Conservation (phyloP, 306 rosid species). For the Sicyos baderoa region DNA sequence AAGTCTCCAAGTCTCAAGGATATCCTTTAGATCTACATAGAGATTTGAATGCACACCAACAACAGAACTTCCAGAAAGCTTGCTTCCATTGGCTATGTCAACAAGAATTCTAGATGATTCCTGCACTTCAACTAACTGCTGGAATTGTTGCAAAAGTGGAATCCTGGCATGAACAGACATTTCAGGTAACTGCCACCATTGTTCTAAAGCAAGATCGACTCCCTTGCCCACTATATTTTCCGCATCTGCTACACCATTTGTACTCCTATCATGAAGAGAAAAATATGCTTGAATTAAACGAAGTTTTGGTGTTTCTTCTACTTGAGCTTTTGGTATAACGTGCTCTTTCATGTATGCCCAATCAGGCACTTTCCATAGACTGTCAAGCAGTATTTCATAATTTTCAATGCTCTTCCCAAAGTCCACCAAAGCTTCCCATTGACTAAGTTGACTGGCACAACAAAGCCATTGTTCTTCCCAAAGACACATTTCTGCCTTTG, state of each 20-base stretch:
- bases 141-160: constrained; percentile 97
- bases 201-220: constrained; percentile 92
- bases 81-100: constrained; percentile 84
- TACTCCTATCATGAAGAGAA: constrained; percentile 77
- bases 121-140: constrained; percentile 97
- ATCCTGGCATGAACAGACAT: constrained; percentile 95
- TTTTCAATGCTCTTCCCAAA: constrained; percentile 93
- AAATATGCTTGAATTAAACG: constrained; percentile 82
- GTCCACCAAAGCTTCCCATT: constrained; percentile 93
- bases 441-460: constrained; percentile 93
- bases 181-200: constrained; percentile 99
- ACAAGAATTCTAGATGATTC: constrained; percentile 74
- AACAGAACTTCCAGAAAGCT: constrained; percentile 58
- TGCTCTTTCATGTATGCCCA: constrained; percentile 96
- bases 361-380: constrained; percentile 95
- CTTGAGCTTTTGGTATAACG: constrained; percentile 96
- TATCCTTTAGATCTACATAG: constrained; percentile 95
- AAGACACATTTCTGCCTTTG: constrained; percentile 99
- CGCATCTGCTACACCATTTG: constrained; percentile 89
- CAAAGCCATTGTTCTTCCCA: constrained; percentile 99
- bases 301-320: constrained; percentile 95
- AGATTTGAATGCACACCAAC: constrained; percentile 80
- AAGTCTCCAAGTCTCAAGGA: constrained; percentile 97
- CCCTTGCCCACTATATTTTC: constrained; percentile 86
- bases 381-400: constrained; percentile 86